Evolutionary conservation across 805 yeast species (phyloP), one percentile per base, ranked within the genome.

Genomic region (Myxozyma monticola): DNA sequence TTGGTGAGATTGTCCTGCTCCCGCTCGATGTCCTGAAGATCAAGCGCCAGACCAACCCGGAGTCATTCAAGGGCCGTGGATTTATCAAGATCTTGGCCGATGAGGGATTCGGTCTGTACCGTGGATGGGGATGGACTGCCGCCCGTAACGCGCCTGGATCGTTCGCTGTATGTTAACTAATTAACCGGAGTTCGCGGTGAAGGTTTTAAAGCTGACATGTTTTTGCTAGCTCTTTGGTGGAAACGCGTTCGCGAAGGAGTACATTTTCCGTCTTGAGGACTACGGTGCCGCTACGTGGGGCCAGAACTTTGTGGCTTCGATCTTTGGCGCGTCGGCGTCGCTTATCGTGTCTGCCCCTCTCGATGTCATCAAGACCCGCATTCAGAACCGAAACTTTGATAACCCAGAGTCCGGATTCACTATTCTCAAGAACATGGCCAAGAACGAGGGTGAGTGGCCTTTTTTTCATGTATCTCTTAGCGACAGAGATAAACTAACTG

Each of bases 81-180:
- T 90, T 93, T 73, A 54, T 90, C 60, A 85, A 79, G 71, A 88
- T 93, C 65, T 68, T 93, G 54, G 66, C 76, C 48, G 99, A 93
- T 67, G 99, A 93, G 73, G 98, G 99, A 17, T 77, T 88, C 52
- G 88, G 93, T 21, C 76, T 93, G 62, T 93, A 93, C 75, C 79
- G 96, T 68, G 99, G 99, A 60, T 90, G 97, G 96, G 98, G 97
- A 51, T 93, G 99, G 99, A 93, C 99, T 53, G 95, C 95, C 62
- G 99, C 99, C 37, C 85, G 99, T 80, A 93, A 93, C 69, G 97
- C 98, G 1, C 99, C 99, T 33, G 99, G 99, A 53, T 88, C 96
- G 1, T 93, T 93, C 67, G 96, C 98, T 15, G 53, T 51, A 34
- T 8, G 56, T 28, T n/a, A n/a, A n/a, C n/a, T n/a, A n/a, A n/a